Evolutionary conservation across 2,329 filamentous ascomycete genomes (phyloP).

Genomic region (Cercospora sp.): DNA sequence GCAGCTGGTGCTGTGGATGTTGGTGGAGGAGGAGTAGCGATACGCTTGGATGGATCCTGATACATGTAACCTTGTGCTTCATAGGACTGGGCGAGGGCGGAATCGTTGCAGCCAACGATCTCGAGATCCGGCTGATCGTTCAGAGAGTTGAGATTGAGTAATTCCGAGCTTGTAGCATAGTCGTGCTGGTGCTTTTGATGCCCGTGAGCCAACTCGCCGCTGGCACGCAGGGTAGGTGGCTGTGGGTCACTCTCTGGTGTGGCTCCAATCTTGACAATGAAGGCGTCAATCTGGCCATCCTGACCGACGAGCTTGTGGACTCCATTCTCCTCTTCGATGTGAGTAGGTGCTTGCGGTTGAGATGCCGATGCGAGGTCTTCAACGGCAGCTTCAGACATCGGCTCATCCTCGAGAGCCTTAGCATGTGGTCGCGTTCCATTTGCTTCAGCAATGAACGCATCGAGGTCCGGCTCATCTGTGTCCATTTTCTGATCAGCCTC

Average conservation of each 20-base stretch:
- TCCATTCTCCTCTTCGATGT: not conserved
- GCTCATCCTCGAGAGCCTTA: not conserved
- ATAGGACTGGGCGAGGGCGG: slow-evolving; percentile 9
- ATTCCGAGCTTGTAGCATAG: not conserved
- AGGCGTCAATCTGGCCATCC: slow-evolving; percentile 5
- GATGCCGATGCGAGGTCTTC: not conserved
- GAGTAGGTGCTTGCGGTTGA: not conserved
- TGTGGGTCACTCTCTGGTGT: not conserved
- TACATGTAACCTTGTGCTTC: slow-evolving; percentile 11
- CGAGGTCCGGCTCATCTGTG: not conserved
- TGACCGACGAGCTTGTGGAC: slow-evolving; percentile 3
- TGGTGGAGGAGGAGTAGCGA: slow-evolving; percentile 18
- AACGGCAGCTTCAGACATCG: not conserved
- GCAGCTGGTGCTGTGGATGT: not conserved
- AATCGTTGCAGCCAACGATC: slow-evolving; percentile 10
- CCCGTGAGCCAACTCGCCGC: not conserved
- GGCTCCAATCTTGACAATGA: slow-evolving; percentile 5
- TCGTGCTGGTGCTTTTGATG: not conserved
- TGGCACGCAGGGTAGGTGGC: not conserved
- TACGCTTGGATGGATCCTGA: not conserved
- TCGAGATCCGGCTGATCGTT: slow-evolving; percentile 9
- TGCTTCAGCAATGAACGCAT: slow-evolving; percentile 10
- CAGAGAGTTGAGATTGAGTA: not conserved
- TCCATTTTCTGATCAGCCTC: not conserved
- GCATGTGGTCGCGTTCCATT: not conserved